A percentile compares a stretch with the other conserved stretches of the same genome.
Conservation (phyloP, 179 eudicot species). For the Heliamphora pulchella region DNA sequence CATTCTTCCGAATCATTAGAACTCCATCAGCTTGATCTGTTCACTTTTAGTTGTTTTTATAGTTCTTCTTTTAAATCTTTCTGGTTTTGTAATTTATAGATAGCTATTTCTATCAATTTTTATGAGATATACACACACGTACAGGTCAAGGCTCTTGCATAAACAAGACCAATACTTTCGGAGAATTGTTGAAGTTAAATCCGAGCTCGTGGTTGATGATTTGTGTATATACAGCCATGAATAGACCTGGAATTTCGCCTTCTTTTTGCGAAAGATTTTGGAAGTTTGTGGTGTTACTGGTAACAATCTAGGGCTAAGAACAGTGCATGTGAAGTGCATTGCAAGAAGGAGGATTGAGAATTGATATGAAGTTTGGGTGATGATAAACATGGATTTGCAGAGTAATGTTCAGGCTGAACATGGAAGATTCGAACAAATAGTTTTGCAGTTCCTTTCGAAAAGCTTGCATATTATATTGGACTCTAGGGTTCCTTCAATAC, state of each 20-base stretch:
- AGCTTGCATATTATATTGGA: constrained; percentile 72
- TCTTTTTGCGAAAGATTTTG: neutral
- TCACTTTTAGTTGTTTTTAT: neutral
- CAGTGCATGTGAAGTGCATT: neutral
- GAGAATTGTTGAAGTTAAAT: neutral
- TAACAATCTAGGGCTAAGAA: neutral
- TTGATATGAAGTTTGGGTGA: neutral
- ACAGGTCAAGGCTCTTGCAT: neutral
- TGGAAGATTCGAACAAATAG: constrained; percentile 74
- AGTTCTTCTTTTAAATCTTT: neutral
- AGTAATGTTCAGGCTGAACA: constrained; percentile 45
- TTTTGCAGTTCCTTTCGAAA: constrained; percentile 77
- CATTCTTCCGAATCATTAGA: neutral
- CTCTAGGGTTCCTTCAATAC: constrained; percentile 77
- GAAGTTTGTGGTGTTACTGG: neutral
- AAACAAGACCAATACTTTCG: neutral
- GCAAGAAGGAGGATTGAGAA: neutral
- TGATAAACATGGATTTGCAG: constrained; percentile 46
- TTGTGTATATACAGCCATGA: constrained; percentile 1
- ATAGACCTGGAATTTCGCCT: neutral
- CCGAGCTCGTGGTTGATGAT: neutral
- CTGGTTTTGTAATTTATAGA: neutral
- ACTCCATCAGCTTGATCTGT: constrained; percentile 1
- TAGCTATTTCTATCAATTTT: neutral
- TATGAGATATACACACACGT: neutral